A percentile compares a stretch with the other conserved stretches of the same genome.
phyloP scores from a whole-genome alignment of 768 basidiomycete genomes.

The Serendipita vermifera region DNA sequence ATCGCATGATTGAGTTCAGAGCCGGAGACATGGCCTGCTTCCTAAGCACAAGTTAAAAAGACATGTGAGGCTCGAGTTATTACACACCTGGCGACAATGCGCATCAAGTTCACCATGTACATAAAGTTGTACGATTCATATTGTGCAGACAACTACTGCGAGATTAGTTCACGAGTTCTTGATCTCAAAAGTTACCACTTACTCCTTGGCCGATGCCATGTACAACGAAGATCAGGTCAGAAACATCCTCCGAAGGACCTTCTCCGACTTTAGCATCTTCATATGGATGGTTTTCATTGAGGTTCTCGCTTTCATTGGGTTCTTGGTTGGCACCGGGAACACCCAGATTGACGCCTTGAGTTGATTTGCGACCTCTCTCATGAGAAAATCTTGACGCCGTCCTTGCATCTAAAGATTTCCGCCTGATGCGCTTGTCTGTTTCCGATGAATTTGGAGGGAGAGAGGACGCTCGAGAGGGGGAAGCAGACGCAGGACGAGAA shows the following conservation, averaged over 20 bases:
- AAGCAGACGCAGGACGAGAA: constrained; percentile 13
- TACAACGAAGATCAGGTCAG: constrained; percentile 32
- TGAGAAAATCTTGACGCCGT: not conserved
- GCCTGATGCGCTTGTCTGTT: constrained; percentile 13
- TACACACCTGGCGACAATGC: constrained; percentile 26
- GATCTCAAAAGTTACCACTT: constrained; percentile 4
- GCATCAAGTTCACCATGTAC: constrained; percentile 30
- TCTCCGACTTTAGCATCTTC: constrained; percentile 21
- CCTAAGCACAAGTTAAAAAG: constrained; percentile 14
- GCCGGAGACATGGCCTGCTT: constrained; percentile 29
- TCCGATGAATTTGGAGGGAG: constrained; percentile 10
- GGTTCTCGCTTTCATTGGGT: not conserved
- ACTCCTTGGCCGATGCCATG: constrained; percentile 31
- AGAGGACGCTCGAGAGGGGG: constrained; percentile 7
- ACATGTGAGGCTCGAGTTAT: not conserved
- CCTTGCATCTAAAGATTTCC: constrained; percentile 4
- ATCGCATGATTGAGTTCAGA: constrained; percentile 28
- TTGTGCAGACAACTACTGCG: constrained; percentile 23
- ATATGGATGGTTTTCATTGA: constrained; percentile 16
- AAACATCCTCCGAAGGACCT: constrained; percentile 21
- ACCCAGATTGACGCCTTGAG: no score
- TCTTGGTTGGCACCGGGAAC: no score
- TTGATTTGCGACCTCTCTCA: constrained; percentile 5
- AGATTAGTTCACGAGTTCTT: not conserved
- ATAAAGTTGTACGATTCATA: constrained; percentile 33